These are phyloP conservation scores for Wickerhamiella slavikovae DNA, from an alignment of 805 yeast genomes.

Conservation along the genomic window DNA sequence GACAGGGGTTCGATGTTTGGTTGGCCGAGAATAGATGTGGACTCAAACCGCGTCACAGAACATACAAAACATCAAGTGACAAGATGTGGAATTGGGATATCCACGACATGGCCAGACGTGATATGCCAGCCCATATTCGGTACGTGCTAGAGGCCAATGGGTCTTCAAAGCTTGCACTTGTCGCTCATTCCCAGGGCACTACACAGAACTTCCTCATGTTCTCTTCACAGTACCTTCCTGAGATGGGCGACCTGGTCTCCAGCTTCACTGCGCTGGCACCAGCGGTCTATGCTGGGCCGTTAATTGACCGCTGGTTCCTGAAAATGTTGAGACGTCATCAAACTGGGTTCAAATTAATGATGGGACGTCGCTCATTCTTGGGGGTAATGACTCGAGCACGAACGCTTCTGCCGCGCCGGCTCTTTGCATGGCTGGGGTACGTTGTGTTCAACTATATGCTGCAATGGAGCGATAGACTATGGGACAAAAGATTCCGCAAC, in stretches of 20 bases:
- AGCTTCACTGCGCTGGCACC: conserved; percentile 70
- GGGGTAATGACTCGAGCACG: conserved; percentile 52
- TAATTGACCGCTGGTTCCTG: conserved; percentile 31
- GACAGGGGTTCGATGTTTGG: conserved; percentile 86
- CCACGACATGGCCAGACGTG: conserved; percentile 58
- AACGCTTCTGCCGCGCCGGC: conserved; percentile 24
- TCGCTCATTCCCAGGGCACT: conserved; percentile 89
- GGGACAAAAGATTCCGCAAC: conserved; percentile 47
- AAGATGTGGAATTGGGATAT: conserved; percentile 90
- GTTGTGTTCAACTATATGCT: conserved; percentile 72
- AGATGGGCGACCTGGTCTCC: conserved; percentile 33
- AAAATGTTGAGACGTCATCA: conserved; percentile 13
- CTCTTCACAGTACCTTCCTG: conserved; percentile 25
- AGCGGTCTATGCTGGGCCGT: conserved; percentile 71
- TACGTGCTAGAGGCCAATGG: conserved; percentile 27
- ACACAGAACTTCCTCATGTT: conserved; percentile 62
- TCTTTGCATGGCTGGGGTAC: conserved; percentile 49
- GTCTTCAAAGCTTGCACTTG: conserved; percentile 27
- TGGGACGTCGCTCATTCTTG: conserved; percentile 64
- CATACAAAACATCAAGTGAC: conserved; percentile 23
- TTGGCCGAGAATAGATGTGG: conserved; percentile 85
- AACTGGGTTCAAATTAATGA: conserved; percentile 21
- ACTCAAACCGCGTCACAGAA: conserved; percentile 46
- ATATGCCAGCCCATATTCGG: conserved; percentile 53
- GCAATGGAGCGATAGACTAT: conserved; percentile 66